phyloP scores from a whole-genome alignment of 225 moss, liverwort and hornwort genomes.

The Rhytidiadelphus loreus region DNA sequence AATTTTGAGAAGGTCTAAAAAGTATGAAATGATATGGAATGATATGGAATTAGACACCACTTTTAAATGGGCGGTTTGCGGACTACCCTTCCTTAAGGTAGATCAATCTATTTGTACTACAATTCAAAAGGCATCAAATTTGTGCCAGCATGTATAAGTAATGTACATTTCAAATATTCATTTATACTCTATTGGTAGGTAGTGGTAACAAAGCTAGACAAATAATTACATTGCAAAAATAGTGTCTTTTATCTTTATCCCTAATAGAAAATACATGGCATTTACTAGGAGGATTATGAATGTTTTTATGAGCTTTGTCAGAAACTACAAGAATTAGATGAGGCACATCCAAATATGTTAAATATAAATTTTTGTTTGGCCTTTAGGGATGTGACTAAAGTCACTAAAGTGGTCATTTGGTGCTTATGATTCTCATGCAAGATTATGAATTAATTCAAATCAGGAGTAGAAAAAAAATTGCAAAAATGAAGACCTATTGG shows the following conservation, averaged over 20 bases:
- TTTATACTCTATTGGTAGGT: not conserved
- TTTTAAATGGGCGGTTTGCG: not conserved
- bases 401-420: too few species aligned
- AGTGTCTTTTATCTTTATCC: not conserved
- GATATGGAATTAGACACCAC: too few species aligned
- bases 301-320: not conserved
- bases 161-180: not conserved
- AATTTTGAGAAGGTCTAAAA: not conserved
- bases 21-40: not conserved
- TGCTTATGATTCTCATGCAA: not conserved
- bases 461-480: rapidly evolving
- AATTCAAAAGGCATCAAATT: not conserved
- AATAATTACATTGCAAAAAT: too few species aligned
- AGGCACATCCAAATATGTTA: not conserved
- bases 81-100: rapidly evolving
- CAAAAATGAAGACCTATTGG: too few species aligned
- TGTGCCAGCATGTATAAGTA: not conserved
- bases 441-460: not conserved
- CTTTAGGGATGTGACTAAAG: rapidly evolving
- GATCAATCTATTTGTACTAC: not conserved
- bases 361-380: not conserved
- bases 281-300: too few species aligned
- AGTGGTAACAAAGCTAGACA: rapidly evolving
- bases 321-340: not conserved
- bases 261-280: not conserved